Base-by-base conservation (phyloP, 2,329 filamentous ascomycete genomes). In the Neoarthrinium moseri region DNA sequence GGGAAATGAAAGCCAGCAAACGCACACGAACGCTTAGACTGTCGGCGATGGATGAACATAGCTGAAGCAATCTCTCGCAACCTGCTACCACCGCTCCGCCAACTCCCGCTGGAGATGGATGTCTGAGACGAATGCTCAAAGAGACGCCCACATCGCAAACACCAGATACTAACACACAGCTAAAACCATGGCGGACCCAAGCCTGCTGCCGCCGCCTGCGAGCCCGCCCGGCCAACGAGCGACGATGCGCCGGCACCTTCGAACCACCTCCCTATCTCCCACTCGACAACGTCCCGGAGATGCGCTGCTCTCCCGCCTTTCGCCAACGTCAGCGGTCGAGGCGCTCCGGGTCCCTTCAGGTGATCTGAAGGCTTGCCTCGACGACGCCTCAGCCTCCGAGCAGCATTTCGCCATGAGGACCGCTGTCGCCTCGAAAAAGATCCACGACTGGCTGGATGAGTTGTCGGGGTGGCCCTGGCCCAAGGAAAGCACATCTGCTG, bases 401-500 rank as follows among this genome's bases (percentile, higher is more conserved):
- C 81, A 85, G 56, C 83, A 86, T 13, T 83, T 92, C 63, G 87
- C 84, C 33, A 73, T 85, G 57, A 78, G 81, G 51, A 84, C 87
- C 34, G 87, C 87, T 33, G 66, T 83, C 50, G 84, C 86, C 13
- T 86, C 86, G 11, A 81, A 85, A 56, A 83, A 80, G 51, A 81
- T 94, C 51, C 78, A 85, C 63, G 77, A 81, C 58, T 94, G 89
- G 88, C 74, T 87, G 21, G 72, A 80, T n/a, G 89, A 94, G 69
- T 72, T 94, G 30, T 68, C 71, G 35, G 61, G 68, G 35, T 83
- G 81, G 82, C 64, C 70, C 2, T 83, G 83, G 82, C 75, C 80
- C 2, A 58, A 68, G 2, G 58, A 65, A 4, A 66, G 65, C 12
- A 74, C 74, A 30, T 72, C 77, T 3, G 63, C 69, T 1, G 82